A percentile compares a stretch with the other conserved stretches of the same genome.
These are phyloP conservation scores for Alliaria petiolata DNA, from an alignment of 345 rosid genomes.

Conservation along the genomic window DNA sequence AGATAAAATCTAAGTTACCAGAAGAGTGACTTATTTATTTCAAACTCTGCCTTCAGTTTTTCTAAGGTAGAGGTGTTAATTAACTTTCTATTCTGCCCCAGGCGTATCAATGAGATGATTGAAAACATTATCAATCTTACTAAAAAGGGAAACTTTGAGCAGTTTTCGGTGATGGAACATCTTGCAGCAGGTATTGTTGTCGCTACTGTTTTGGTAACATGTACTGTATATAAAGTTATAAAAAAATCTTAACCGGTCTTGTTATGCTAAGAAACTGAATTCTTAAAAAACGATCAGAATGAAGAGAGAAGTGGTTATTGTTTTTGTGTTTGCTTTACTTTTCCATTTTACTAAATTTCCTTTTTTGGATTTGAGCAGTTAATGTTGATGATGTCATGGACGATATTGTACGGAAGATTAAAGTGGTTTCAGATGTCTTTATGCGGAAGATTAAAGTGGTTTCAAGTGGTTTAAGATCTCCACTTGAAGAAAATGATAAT, in stretches of 20 bases:
- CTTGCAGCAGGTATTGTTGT: conserved; percentile 74
- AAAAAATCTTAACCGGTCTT: background rate
- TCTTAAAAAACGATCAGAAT: background rate
- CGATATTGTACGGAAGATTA: conserved; percentile 85
- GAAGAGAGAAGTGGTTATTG: background rate
- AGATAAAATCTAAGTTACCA: background rate
- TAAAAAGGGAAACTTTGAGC: conserved; percentile 44
- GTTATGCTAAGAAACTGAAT: background rate
- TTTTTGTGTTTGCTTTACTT: conserved; percentile 15
- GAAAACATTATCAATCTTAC: conserved; percentile 59
- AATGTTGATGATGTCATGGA: conserved; percentile 98
- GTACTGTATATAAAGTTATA: background rate
- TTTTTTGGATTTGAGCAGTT: conserved; percentile 46
- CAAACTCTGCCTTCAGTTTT: background rate
- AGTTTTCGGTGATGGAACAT: conserved; percentile 66
- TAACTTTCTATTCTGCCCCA: conserved; percentile 24
- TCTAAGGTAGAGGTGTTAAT: conserved; percentile 14
- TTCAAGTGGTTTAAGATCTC: no score
- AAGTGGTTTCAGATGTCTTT: conserved; percentile 90
- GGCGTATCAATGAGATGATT: conserved; percentile 88
- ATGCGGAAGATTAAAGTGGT: conserved; percentile 83
- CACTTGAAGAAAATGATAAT: conserved; percentile 43
- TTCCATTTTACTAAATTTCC: background rate
- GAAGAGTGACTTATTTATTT: background rate
- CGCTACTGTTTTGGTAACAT: background rate